Percentiles rank a stretch among this genome's conserved stretches.
Evolutionary conservation across 176 grass and related monocot genomes (phyloP).

Genomic region (Aechmea fasciata): DNA sequence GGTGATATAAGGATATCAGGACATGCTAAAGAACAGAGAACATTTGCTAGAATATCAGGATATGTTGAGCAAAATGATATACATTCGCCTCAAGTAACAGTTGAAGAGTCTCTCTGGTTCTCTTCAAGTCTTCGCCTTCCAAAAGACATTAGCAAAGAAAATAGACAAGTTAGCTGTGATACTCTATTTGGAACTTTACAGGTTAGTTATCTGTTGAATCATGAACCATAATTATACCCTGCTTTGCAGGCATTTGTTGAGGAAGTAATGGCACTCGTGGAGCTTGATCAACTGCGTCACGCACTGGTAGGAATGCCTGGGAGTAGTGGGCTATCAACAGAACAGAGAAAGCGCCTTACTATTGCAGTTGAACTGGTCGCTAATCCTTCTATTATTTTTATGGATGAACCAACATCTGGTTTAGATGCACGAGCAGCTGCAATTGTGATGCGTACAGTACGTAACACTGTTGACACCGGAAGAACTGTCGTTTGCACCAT

Average conservation of each 20-base stretch:
- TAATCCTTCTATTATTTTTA: constrained; percentile 79
- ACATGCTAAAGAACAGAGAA: constrained; percentile 53
- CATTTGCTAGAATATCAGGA: constrained; percentile 69
- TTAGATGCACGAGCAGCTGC: constrained; percentile 74
- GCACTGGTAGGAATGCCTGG: constrained; percentile 62
- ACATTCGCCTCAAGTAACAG: constrained; percentile 71
- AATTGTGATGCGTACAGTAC: constrained; percentile 71
- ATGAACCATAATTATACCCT: not conserved
- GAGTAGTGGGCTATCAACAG: constrained; percentile 54
- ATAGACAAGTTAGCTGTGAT: constrained; percentile 31
- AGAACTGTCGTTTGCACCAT: constrained; percentile 73
- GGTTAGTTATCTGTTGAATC: constrained; percentile 1
- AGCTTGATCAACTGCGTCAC: constrained; percentile 52
- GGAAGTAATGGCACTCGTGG: constrained; percentile 64
- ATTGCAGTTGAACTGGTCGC: constrained; percentile 77
- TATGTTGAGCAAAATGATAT: constrained; percentile 89
- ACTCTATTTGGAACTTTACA: not conserved
- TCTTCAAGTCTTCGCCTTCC: constrained; percentile 61
- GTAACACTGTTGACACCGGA: constrained; percentile 71
- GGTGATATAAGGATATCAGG: constrained; percentile 64
- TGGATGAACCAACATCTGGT: constrained; percentile 72
- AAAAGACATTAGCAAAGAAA: constrained; percentile 34
- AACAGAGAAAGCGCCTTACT: constrained; percentile 78
- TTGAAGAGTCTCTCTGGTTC: constrained; percentile 72
- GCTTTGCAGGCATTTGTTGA: constrained; percentile 55